phyloP scores from a whole-genome alignment of 2,329 filamentous ascomycete species.

The Ambrosiella xylebori region DNA sequence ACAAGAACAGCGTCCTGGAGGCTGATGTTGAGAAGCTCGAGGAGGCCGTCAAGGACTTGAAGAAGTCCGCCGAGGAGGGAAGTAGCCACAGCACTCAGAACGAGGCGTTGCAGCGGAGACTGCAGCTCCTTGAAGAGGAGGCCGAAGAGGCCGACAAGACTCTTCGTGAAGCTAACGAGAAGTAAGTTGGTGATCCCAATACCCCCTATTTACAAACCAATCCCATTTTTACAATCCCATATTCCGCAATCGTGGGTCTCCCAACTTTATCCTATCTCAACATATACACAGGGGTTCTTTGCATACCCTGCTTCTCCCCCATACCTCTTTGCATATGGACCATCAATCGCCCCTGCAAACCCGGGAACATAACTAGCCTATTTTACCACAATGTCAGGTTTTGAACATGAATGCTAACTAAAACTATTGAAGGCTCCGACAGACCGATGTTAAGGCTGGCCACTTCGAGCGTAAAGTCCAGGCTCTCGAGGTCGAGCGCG shows the following conservation, averaged over 20 bases:
- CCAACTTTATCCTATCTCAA: background rate
- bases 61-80: constrained; percentile 71
- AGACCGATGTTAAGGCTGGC: constrained; percentile 97
- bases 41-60: constrained; percentile 63
- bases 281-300: background rate
- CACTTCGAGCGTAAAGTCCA: constrained; percentile 99
- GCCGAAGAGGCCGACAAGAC: constrained; percentile 93
- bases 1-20: constrained; percentile 90
- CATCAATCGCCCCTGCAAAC: constrained; percentile 4
- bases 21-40: constrained; percentile 86
- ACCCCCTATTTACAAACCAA: background rate
- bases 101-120: constrained; percentile 76
- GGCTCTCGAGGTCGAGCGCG: constrained; percentile 77
- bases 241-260: background rate
- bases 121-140: constrained; percentile 95
- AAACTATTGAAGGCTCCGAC: constrained; percentile 55
- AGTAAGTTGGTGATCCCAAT: constrained; percentile 47
- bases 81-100: constrained; percentile 72
- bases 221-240: background rate
- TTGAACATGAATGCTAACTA: background rate
- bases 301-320: background rate
- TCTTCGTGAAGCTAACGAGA: constrained; percentile 92
- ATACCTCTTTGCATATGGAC: background rate
- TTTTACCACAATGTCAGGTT: background rate
- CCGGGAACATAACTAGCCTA: background rate